These are phyloP conservation scores for Rhizophagus sp. DNA, from an alignment of 192 early-diverging fungal species.

Conservation along the genomic window DNA sequence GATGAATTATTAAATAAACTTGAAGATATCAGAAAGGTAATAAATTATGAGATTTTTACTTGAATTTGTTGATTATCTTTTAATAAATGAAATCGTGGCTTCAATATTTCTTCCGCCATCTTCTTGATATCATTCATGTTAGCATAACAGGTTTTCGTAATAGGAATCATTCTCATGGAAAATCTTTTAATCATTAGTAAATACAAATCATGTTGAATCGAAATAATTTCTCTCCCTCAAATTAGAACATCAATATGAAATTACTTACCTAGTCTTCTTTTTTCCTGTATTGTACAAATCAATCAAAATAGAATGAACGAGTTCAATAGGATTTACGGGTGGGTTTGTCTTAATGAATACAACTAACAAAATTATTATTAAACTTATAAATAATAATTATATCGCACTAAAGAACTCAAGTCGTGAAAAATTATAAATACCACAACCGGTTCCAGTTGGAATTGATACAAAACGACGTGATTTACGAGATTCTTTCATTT, in stretches of 20 bases:
- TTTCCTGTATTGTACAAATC: constrained; percentile 39
- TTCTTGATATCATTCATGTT: constrained; percentile 51
- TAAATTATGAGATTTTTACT: not conserved
- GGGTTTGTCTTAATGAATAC: constrained; percentile 50
- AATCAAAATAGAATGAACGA: constrained; percentile 38
- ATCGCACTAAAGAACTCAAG: not conserved
- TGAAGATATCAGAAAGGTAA: not conserved
- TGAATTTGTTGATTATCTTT: constrained; percentile 33
- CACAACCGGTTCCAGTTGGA: constrained; percentile 50
- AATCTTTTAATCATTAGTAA: constrained; percentile 36
- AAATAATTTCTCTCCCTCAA: too few species aligned
- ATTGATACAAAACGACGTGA: constrained; percentile 51
- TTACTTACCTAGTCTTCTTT: constrained; percentile 44
- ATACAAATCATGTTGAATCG: not conserved
- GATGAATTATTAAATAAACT: not conserved
- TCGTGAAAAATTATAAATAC: constrained; percentile 35
- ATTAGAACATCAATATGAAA: not conserved
- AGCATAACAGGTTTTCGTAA: constrained; percentile 51
- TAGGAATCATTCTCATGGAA: constrained; percentile 53
- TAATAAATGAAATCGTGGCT: constrained; percentile 45
- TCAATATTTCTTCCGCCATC: constrained; percentile 42
- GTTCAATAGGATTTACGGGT: constrained; percentile 45
- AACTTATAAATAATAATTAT: not conserved
- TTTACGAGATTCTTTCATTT: constrained; percentile 45
- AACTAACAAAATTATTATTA: constrained; percentile 35